These are phyloP conservation scores for Aureobasidium sp. DNA, from an alignment of 2,329 filamentous ascomycete species.

Conservation along the genomic window DNA sequence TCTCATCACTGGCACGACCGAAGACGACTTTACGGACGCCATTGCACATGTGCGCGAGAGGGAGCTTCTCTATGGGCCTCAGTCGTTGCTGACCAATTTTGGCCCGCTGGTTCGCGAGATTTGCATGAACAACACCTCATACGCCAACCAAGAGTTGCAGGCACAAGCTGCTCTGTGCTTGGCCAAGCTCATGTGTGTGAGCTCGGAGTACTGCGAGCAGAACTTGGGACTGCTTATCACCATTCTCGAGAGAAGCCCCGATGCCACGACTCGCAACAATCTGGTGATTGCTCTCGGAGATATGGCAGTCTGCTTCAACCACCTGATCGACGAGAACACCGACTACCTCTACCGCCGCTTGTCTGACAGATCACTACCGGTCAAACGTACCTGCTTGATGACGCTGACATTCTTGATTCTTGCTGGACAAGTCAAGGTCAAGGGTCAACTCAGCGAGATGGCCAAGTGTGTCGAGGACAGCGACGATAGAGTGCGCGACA, in stretches of 20 bases:
- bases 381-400: constrained; percentile 97
- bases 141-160: constrained; percentile 83
- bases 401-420: constrained; percentile 95
- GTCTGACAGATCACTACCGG: constrained; percentile 78
- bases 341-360: constrained; percentile 94
- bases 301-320: constrained; percentile 99
- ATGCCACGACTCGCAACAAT: constrained; percentile 89
- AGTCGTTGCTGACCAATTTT: constrained; percentile 81
- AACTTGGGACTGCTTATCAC: constrained; percentile 93
- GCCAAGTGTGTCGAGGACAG: constrained; percentile 95
- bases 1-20: constrained; percentile 91
- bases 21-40: constrained; percentile 85
- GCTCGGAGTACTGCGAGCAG: constrained; percentile 88
- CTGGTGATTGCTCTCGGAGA: constrained; percentile 95
- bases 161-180: constrained; percentile 89
- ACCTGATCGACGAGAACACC: constrained; percentile 97
- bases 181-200: constrained; percentile 98
- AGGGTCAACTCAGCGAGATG: constrained; percentile 97
- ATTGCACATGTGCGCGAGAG: constrained; percentile 79
- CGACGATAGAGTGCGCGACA: constrained; percentile 89
- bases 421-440: constrained; percentile 97
- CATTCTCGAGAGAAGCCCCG: constrained; percentile 89
- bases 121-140: constrained; percentile 88
- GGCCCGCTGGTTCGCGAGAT: constrained; percentile 89
- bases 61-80: constrained; percentile 74